phyloP scores from a whole-genome alignment of 2,329 filamentous ascomycete genomes.

The Xylaria sp. region DNA sequence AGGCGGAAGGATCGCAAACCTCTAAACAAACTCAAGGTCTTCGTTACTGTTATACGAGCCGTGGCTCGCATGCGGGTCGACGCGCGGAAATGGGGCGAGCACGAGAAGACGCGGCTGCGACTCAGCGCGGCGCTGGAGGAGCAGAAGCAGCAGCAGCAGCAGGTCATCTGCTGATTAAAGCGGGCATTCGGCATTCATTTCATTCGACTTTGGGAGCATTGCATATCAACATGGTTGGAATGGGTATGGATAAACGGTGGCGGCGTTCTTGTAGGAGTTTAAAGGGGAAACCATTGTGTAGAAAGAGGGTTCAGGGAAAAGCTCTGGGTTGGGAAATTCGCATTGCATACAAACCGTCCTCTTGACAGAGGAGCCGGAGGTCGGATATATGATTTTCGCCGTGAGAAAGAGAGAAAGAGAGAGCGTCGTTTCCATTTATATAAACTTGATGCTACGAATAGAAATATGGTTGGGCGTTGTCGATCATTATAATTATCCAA shows the following conservation, averaged over 20 bases:
- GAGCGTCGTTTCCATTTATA: slow-evolving; percentile 6
- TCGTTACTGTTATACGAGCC: slow-evolving; percentile 62
- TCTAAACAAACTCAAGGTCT: slow-evolving; percentile 54
- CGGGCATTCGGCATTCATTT: not conserved
- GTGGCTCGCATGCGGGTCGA: slow-evolving; percentile 62
- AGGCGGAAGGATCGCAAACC: slow-evolving; percentile 30
- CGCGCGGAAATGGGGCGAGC: slow-evolving; percentile 61
- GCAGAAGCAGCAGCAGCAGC: slow-evolving; percentile 19
- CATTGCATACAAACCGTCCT: not conserved
- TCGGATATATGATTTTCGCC: not conserved
- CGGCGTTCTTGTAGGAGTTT: slow-evolving; percentile 5
- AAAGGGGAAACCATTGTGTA: not conserved
- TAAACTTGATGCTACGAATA: not conserved
- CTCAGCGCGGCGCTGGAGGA: slow-evolving; percentile 61
- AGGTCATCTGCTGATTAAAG: not conserved
- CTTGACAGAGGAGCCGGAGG: not conserved
- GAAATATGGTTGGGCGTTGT: slow-evolving; percentile 1
- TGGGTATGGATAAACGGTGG: not conserved
- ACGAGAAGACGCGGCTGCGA: slow-evolving; percentile 61
- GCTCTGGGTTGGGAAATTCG: not conserved
- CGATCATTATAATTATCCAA: not conserved
- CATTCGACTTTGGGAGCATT: not conserved
- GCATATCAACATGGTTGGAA: not conserved
- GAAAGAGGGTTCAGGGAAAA: not conserved
- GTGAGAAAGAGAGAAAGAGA: not conserved